These are phyloP conservation scores for Cladosporium sphaerospermum DNA, from an alignment of 2,329 filamentous ascomycete genomes.

Conservation along the genomic window DNA sequence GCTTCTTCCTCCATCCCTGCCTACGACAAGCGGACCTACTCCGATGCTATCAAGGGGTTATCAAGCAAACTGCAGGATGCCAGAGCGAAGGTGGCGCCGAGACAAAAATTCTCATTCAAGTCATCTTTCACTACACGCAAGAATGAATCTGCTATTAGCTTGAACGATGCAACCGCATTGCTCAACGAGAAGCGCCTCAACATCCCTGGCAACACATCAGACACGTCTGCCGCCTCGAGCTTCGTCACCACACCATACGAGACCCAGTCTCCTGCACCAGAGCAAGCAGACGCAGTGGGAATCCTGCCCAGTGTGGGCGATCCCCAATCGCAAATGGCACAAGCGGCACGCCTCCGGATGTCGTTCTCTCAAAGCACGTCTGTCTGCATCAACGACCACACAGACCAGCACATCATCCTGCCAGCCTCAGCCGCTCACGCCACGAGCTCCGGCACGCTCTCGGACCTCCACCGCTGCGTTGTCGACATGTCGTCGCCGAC, in stretches of 20 bases:
- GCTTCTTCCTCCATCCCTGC: constrained; percentile 74
- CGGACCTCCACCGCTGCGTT: constrained; percentile 62
- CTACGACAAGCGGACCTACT: constrained; percentile 84
- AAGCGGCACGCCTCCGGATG: constrained; percentile 24
- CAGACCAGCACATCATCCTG: constrained; percentile 67
- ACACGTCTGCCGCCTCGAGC: constrained; percentile 34
- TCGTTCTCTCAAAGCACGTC: constrained; percentile 54
- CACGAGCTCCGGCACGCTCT: constrained; percentile 67
- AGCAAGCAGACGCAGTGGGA: constrained; percentile 13
- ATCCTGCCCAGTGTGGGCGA: constrained; percentile 30
- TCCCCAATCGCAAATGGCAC: constrained; percentile 44
- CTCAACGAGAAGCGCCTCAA: constrained; percentile 37
- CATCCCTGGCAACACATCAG: constrained; percentile 38
- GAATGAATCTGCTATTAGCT: constrained; percentile 43
- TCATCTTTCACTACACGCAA: constrained; percentile 27
- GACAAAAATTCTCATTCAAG: constrained; percentile 80
- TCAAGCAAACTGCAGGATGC: constrained; percentile 71
- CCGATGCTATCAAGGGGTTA: constrained; percentile 74
- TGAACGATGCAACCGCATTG: constrained; percentile 51
- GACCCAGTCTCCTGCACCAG: constrained; percentile 19
- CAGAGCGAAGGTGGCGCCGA: constrained; percentile 62
- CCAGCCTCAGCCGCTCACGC: constrained; percentile 64
- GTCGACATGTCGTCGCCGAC: constrained; percentile 72
- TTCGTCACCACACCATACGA: constrained; percentile 34
- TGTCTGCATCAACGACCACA: constrained; percentile 59